Conservation (phyloP, 192 early-diverging fungal genomes). For the Geranomyces variabilis region DNA sequence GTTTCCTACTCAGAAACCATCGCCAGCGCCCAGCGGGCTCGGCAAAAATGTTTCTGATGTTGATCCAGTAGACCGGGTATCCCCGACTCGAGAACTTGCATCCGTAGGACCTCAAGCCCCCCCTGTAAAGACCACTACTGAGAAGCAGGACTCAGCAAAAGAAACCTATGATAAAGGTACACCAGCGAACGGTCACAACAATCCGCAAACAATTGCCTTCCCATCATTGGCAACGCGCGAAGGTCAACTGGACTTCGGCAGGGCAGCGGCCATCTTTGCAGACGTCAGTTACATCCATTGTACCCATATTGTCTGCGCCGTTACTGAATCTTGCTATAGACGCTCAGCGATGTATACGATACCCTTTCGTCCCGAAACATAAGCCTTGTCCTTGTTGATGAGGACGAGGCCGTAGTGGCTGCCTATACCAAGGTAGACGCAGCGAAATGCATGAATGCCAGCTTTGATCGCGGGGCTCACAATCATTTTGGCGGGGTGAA, state of each 20-base stretch:
- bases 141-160: too few species aligned
- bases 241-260: conserved; percentile 11
- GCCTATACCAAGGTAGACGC: conserved; percentile 9
- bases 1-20: too few species aligned
- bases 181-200: background rate
- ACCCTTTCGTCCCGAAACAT: background rate
- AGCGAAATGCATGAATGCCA: background rate
- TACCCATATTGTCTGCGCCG: background rate
- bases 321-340: background rate
- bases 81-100: too few species aligned
- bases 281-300: background rate
- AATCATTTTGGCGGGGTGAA: background rate
- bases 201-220: conserved; percentile 16
- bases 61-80: too few species aligned
- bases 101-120: too few species aligned
- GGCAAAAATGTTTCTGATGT: too few species aligned
- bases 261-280: conserved; percentile 8
- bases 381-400: background rate
- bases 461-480: background rate
- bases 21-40: too few species aligned
- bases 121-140: too few species aligned
- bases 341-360: background rate
- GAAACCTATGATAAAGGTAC: too few species aligned
- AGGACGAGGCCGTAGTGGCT: background rate
- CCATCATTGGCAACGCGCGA: conserved; percentile 22